Conservation (phyloP, 2,329 filamentous ascomycete species). For the Alternaria brassicicola region DNA sequence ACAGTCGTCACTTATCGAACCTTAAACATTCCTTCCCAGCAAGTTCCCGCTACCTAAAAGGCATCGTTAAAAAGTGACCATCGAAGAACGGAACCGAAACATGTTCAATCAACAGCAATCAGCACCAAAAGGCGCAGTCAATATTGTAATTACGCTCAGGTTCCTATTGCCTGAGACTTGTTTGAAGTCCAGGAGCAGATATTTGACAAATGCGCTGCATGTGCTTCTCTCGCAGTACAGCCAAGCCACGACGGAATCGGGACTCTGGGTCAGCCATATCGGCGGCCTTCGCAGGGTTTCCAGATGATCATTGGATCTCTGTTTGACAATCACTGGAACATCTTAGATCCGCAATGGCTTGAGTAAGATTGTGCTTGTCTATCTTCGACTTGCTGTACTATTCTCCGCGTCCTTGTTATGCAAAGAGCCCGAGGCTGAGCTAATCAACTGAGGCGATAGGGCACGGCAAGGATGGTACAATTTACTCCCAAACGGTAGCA, state of each 20-base stretch:
- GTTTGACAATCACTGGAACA: not conserved
- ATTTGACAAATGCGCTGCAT: constrained; percentile 2
- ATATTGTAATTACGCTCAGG: not conserved
- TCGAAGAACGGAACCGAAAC: not conserved
- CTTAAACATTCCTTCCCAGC: not conserved
- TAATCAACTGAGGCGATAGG: constrained; percentile 2
- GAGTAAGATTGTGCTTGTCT: not conserved
- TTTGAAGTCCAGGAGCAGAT: not conserved
- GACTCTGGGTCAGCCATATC: constrained; percentile 10
- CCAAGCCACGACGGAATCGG: constrained; percentile 4
- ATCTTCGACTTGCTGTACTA: not conserved
- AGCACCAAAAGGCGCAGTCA: not conserved
- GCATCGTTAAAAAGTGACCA: not conserved
- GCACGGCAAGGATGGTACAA: constrained; percentile 1
- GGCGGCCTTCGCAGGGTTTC: constrained; percentile 4
- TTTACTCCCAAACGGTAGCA: constrained; percentile 17
- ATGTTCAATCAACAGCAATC: not conserved
- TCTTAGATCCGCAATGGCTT: not conserved
- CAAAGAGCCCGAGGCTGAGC: constrained; percentile 11
- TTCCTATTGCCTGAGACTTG: not conserved
- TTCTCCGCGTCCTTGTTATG: not conserved
- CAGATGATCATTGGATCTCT: constrained; percentile 1
- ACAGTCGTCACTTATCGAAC: not conserved
- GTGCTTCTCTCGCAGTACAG: not conserved
- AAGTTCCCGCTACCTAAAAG: not conserved